These are phyloP conservation scores for Albophoma yamanashiensis DNA, from an alignment of 2,329 filamentous ascomycete species.

Conservation along the genomic window DNA sequence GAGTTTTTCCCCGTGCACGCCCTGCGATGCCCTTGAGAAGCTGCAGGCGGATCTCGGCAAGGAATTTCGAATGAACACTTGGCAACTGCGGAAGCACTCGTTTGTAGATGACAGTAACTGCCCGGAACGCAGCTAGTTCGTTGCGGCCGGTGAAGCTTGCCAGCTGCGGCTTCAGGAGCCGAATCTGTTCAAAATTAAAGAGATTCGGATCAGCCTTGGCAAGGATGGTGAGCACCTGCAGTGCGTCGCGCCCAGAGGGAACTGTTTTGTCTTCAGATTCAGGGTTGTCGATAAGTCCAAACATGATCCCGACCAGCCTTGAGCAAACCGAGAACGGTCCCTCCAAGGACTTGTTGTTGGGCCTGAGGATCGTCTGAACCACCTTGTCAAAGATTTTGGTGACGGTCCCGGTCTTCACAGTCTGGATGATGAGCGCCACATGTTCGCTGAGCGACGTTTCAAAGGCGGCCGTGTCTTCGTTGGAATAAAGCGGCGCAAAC, in stretches of 20 bases:
- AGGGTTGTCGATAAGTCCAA: slow-evolving; percentile 73
- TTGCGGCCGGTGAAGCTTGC: slow-evolving; percentile 65
- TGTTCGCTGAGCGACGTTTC: slow-evolving; percentile 74
- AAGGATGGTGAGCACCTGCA: slow-evolving; percentile 83
- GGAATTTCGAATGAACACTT: slow-evolving; percentile 65
- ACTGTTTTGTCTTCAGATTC: slow-evolving; percentile 50
- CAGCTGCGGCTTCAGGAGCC: slow-evolving; percentile 79
- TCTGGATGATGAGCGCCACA: slow-evolving; percentile 76
- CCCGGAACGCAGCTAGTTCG: slow-evolving; percentile 71
- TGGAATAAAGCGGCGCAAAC: slow-evolving; percentile 71
- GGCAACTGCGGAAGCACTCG: slow-evolving; percentile 78
- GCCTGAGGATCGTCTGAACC: slow-evolving; percentile 56
- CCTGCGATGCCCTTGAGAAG: slow-evolving; percentile 63
- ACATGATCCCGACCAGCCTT: slow-evolving; percentile 74
- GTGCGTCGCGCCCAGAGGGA: slow-evolving; percentile 50
- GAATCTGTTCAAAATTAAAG: slow-evolving; percentile 80
- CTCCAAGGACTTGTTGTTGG: slow-evolving; percentile 54
- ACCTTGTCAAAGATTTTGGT: slow-evolving; percentile 58
- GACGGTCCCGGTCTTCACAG: slow-evolving; percentile 58
- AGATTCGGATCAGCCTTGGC: slow-evolving; percentile 79
- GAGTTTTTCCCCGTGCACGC: slow-evolving; percentile 68
- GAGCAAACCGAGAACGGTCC: slow-evolving; percentile 72
- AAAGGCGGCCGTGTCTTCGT: slow-evolving; percentile 56
- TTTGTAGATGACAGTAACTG: slow-evolving; percentile 82
- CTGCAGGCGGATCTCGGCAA: slow-evolving; percentile 63